Percentiles rank a stretch among this genome's conserved stretches.
These are phyloP conservation scores for Aspergillus sclerotialis DNA, from an alignment of 2,329 filamentous ascomycete genomes.

Conservation along the genomic window DNA sequence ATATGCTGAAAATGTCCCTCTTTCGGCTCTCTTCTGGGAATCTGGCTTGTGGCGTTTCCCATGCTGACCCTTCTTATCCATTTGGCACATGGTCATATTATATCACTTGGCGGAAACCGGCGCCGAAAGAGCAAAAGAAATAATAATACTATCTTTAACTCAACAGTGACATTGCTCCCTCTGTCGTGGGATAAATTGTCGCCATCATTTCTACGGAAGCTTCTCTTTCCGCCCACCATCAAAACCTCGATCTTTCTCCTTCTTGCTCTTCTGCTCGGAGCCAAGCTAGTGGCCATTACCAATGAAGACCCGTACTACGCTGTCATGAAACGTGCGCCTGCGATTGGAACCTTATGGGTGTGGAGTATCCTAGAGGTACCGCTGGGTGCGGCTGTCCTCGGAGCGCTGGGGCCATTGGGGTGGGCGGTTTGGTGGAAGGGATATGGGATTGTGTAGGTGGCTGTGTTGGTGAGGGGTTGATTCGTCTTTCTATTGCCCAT, in stretches of 20 bases:
- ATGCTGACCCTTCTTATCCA: slow-evolving; percentile 37
- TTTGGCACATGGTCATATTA: slow-evolving; percentile 38
- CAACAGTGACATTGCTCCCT: slow-evolving; percentile 18
- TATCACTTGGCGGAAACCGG: slow-evolving; percentile 20
- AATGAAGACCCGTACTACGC: slow-evolving; percentile 76
- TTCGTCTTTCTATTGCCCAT: no score
- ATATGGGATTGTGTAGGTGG: slow-evolving; percentile 36
- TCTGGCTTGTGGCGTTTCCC: slow-evolving; percentile 35
- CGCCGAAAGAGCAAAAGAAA: no score
- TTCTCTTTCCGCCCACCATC: slow-evolving; percentile 26
- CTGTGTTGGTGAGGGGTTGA: background rate
- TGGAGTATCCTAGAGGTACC: slow-evolving; percentile 88
- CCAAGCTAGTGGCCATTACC: slow-evolving; percentile 73
- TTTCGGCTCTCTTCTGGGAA: slow-evolving; percentile 26
- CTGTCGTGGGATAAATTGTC: slow-evolving; percentile 18
- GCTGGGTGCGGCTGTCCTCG: slow-evolving; percentile 57
- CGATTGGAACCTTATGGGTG: slow-evolving; percentile 82
- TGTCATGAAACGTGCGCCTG: slow-evolving; percentile 87
- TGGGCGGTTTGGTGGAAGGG: slow-evolving; percentile 50
- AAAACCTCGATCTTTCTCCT: slow-evolving; percentile 28
- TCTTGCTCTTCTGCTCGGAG: slow-evolving; percentile 47
- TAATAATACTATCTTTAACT: slow-evolving; percentile 4
- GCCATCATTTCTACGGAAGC: slow-evolving; percentile 18
- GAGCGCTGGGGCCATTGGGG: slow-evolving; percentile 42
- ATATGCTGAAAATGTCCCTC: slow-evolving; percentile 33